Evolutionary conservation across 352 stramenopile species (phyloP), one percentile per base, ranked within the genome.

Genomic region (Globisporangium echinulatum): DNA sequence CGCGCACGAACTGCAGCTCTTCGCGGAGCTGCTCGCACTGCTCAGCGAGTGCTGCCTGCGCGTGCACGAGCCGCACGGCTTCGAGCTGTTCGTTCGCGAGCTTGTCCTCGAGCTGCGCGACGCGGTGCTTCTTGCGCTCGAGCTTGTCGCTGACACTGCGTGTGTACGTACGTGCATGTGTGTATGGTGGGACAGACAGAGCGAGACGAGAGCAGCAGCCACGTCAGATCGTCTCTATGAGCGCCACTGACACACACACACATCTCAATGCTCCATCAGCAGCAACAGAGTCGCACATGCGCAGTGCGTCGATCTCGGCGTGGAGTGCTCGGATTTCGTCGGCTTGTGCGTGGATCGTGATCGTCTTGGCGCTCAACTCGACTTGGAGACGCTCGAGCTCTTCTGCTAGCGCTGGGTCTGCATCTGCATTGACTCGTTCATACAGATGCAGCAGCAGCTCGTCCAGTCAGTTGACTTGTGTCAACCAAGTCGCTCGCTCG

Each of bases 321-420:
- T 85, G 79, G 0, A 87, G 52, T 15, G 77, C 64, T 5, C 85
- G 66, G 52, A 93, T 78, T 38, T 94, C 74, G 25, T 82, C 73
- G 0, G 72, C 68, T 62, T 90, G 79, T 5, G 78, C 68, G 10
- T 90, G 70, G 3, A 91, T 76, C 0, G 69, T 85, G 37, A 81
- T 56, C 4, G 66, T 68, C 57, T 86, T 88, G 4, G 75, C 79
- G 9, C 75, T 64, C 11, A 88, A 48, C 14, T 89, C 72, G 1
- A 87, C 70, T 53, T 72, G 71, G 19, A 92, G 62, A 0, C 66
- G 72, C 47, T 91, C 71, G 1, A 91, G 54, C 49, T 94, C 77
- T 46, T 89, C 74, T 19, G 81, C 66, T 10, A 86, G 44, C 7
- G 59, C 61, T 25, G 67, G 60, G 54, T 84, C 65, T 72, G 50